phyloP scores from a whole-genome alignment of 805 yeast species.

The Kluyveromyces siamensis region DNA sequence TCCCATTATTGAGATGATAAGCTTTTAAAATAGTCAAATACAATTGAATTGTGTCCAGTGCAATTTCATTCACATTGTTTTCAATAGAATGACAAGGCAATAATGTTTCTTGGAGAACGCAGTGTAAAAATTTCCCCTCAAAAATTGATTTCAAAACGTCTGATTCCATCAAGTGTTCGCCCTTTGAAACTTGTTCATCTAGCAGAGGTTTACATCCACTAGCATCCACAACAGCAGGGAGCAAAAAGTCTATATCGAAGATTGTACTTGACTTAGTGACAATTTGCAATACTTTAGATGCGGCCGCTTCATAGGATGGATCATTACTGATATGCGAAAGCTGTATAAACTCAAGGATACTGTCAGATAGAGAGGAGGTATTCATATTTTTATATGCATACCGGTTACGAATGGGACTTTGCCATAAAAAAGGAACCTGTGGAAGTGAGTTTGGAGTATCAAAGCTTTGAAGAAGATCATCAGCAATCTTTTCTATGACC shows the following conservation, averaged over 20 bases:
- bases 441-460: conserved; percentile 55
- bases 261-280: conserved; percentile 29
- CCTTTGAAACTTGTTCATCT: conserved; percentile 22
- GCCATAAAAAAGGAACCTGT: conserved; percentile 36
- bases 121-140: conserved; percentile 25
- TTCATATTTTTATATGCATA: conserved; percentile 30
- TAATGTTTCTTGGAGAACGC: conserved; percentile 10
- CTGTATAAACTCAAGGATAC: conserved; percentile 44
- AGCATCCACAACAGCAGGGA: conserved; percentile 38
- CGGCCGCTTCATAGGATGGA: conserved; percentile 40
- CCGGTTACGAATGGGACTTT: conserved; percentile 27
- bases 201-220: conserved; percentile 39
- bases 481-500: conserved; percentile 31
- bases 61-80: background rate
- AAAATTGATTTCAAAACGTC: conserved; percentile 32
- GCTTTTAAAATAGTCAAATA: conserved; percentile 1
- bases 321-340: conserved; percentile 43
- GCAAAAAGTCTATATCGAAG: conserved; percentile 34
- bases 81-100: background rate
- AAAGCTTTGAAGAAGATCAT: conserved; percentile 42
- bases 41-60: background rate
- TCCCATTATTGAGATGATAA: conserved; percentile 2
- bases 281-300: conserved; percentile 35
- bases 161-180: conserved; percentile 27
- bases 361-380: conserved; percentile 40